Evolutionary conservation across 441 rosid genomes (phyloP).

Genomic region (Corymbia calophylla): DNA sequence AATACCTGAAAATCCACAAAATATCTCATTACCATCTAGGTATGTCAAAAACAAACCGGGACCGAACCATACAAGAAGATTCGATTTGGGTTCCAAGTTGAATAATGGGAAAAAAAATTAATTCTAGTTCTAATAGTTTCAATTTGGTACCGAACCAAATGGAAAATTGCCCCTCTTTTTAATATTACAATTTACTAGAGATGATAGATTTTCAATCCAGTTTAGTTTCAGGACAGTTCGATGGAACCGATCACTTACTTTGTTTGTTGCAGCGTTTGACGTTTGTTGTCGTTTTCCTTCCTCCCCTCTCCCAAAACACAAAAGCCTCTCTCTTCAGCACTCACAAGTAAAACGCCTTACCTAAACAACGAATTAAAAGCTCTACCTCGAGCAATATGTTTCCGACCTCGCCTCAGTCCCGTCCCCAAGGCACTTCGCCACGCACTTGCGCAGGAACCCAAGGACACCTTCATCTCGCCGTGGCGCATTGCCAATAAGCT

Average conservation of each 20-base stretch:
- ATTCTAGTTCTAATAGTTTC: rapidly evolving
- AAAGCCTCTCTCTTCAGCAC: too few relatives aligned
- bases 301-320: rapidly evolving
- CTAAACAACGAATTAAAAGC: not conserved
- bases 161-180: rapidly evolving
- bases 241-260: not conserved
- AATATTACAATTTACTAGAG: not conserved
- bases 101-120: too few relatives aligned
- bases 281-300: too few relatives aligned
- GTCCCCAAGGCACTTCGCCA: not conserved
- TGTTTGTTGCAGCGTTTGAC: rapidly evolving
- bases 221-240: rapidly evolving
- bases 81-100: rapidly evolving
- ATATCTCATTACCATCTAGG: rapidly evolving
- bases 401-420: not conserved
- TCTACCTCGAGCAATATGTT: not conserved
- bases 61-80: not conserved
- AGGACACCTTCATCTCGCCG: not conserved
- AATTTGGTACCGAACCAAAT: rapidly evolving
- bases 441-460: not conserved
- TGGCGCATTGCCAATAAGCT: too few relatives aligned
- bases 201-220: too few relatives aligned
- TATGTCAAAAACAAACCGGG: too few relatives aligned
- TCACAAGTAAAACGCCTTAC: too few relatives aligned
- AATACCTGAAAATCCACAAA: rapidly evolving